Evolutionary conservation across 2,329 filamentous ascomycete genomes (phyloP).

Genomic region (Byssothecium circinans): DNA sequence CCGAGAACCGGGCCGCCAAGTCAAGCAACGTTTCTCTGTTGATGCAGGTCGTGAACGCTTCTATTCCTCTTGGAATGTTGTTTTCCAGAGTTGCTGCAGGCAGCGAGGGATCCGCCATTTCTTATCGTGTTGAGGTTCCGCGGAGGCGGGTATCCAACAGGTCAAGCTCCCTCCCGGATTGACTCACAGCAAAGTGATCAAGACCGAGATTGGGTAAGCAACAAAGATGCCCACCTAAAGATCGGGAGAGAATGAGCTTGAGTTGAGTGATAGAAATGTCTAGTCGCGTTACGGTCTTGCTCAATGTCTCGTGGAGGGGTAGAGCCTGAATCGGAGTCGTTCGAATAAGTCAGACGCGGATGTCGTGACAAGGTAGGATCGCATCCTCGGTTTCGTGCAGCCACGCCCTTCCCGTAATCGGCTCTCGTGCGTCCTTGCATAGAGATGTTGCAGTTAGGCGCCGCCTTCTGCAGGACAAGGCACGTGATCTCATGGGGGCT

Average conservation of each 20-base stretch:
- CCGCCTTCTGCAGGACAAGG: too few species aligned
- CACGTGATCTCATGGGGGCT: not conserved
- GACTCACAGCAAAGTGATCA: too few species aligned
- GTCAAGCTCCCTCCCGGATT: too few species aligned
- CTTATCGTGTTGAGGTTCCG: not conserved
- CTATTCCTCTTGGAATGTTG: slow-evolving; percentile 19
- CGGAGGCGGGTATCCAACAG: too few species aligned
- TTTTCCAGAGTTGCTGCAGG: slow-evolving; percentile 5
- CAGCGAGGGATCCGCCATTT: slow-evolving; percentile 19
- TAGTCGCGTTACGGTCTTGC: not conserved
- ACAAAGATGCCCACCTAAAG: too few species aligned
- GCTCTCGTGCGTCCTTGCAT: slow-evolving; percentile 13
- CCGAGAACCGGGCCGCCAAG: slow-evolving; percentile 39
- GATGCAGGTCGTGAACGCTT: slow-evolving; percentile 38
- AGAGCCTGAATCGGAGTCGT: not conserved
- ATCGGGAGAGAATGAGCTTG: too few species aligned
- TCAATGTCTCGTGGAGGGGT: not conserved
- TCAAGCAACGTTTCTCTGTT: slow-evolving; percentile 35
- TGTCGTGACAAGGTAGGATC: slow-evolving; percentile 11
- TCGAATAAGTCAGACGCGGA: not conserved
- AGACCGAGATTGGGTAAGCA: too few species aligned
- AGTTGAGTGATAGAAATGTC: slow-evolving; percentile 3
- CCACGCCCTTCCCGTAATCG: slow-evolving; percentile 12
- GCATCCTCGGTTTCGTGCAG: slow-evolving; percentile 10
- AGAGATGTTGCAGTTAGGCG: slow-evolving; percentile 5